A percentile compares a stretch with the other conserved stretches of the same genome.
phyloP scores from a whole-genome alignment of 108 stramenopile species.

The Nannochloropsis gaditana region DNA sequence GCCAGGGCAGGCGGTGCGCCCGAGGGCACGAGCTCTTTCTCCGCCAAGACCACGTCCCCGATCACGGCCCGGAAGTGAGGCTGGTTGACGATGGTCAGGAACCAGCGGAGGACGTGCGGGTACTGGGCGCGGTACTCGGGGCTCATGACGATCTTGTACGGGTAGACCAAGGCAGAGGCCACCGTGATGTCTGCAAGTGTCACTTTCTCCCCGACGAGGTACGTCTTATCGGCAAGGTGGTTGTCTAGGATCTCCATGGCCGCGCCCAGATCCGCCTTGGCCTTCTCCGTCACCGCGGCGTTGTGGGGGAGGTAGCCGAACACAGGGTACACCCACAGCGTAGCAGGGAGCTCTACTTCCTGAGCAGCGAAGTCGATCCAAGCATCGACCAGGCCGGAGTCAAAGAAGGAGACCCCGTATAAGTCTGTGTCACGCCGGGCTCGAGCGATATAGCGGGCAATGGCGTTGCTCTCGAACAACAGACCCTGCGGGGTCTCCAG shows the following conservation, averaged over 20 bases:
- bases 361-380: constrained; percentile 79
- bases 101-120: constrained; percentile 70
- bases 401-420: constrained; percentile 61
- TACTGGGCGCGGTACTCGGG: constrained; percentile 61
- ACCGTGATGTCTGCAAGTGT: constrained; percentile 84
- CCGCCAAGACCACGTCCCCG: constrained; percentile 67
- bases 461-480: constrained; percentile 72
- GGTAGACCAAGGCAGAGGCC: constrained; percentile 74
- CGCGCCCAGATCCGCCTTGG: constrained; percentile 61
- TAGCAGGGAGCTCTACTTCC: constrained; percentile 83
- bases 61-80: constrained; percentile 71
- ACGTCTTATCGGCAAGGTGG: constrained; percentile 50
- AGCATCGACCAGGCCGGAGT: constrained; percentile 61
- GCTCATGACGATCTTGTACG: constrained; percentile 73
- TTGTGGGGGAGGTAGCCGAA: constrained; percentile 75
- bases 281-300: constrained; percentile 58
- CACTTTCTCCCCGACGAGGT: constrained; percentile 68
- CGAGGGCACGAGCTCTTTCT: constrained; percentile 56
- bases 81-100: constrained; percentile 69
- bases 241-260: constrained; percentile 63
- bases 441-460: constrained; percentile 73
- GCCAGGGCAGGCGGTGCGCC: constrained; percentile 14
- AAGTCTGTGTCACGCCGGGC: constrained; percentile 69
- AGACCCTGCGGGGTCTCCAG: constrained; percentile 64
- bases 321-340: constrained; percentile 76